A percentile compares a stretch with the other conserved stretches of the same genome.
phyloP scores from a whole-genome alignment of 352 stramenopile genomes.

The Phytopythium sindhum region DNA sequence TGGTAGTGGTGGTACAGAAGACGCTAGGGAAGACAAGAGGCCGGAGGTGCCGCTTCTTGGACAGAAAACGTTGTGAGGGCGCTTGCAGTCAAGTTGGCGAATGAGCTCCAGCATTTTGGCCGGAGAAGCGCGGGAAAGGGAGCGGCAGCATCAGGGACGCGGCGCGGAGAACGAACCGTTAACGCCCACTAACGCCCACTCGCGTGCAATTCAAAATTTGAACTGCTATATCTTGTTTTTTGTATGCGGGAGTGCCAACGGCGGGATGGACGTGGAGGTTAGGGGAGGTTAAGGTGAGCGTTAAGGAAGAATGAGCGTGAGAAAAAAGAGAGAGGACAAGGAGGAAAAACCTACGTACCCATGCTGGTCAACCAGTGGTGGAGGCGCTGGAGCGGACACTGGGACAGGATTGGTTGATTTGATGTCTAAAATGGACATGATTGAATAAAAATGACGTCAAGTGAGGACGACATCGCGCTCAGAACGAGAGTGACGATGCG shows the following conservation, averaged over 20 bases:
- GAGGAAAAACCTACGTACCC: too few relatives aligned
- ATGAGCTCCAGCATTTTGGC: not conserved
- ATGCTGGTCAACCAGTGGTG: not conserved
- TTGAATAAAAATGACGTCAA: not conserved
- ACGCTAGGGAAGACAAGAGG: not conserved
- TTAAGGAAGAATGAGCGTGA: not conserved
- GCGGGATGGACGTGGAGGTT: not conserved
- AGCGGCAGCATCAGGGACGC: not conserved
- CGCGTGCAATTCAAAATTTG: not conserved
- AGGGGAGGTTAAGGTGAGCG: not conserved
- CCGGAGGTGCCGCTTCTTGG: not conserved
- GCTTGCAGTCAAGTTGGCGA: constrained; percentile 10
- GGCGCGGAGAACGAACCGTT: constrained; percentile 3
- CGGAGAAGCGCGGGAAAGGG: not conserved
- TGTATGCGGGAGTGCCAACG: not conserved
- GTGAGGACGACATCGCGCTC: not conserved
- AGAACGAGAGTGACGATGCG: not conserved
- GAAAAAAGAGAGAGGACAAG: too few relatives aligned
- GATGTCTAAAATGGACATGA: not conserved
- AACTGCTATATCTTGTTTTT: not conserved
- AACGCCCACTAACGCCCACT: not conserved
- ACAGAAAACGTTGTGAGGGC: constrained; percentile 14
- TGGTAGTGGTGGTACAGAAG: not conserved
- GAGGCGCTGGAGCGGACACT: not conserved
- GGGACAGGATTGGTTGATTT: not conserved